Percentiles rank a stretch among this genome's conserved stretches.
phyloP scores from a whole-genome alignment of 208 protist genomes.

The Acanthamoeba rhysodes region DNA sequence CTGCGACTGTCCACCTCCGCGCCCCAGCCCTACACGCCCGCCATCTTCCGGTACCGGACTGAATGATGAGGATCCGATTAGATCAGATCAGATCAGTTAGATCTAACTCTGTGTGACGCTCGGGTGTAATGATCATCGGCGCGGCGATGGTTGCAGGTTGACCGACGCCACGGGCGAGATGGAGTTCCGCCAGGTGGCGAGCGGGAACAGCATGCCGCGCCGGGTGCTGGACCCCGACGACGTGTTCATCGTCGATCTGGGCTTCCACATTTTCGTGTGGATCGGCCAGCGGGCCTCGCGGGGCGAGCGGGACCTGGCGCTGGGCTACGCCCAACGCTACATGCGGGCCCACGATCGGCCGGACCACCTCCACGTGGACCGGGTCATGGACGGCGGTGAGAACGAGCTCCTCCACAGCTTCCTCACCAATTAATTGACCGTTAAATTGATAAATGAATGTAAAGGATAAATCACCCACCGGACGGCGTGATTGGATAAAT shows the following conservation, averaged over 20 bases:
- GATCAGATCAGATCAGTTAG: too few relatives aligned
- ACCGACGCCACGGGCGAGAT: background rate
- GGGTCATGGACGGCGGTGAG: slow-evolving; percentile 52
- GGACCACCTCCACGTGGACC: background rate
- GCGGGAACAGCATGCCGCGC: background rate
- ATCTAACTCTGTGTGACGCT: too few relatives aligned
- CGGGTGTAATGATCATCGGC: too few relatives aligned
- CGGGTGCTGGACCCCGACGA: background rate
- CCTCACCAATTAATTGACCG: background rate
- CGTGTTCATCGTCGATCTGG: slow-evolving; percentile 32
- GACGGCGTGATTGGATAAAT: too few relatives aligned
- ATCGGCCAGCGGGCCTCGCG: background rate
- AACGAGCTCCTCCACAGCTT: slow-evolving; percentile 1
- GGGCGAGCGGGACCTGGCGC: background rate
- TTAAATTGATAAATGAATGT: too few relatives aligned
- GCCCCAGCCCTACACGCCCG: background rate
- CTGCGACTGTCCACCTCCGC: background rate
- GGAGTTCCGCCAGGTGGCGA: background rate
- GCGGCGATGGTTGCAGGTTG: background rate
- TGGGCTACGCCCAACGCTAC: background rate
- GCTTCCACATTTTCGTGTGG: slow-evolving; percentile 49
- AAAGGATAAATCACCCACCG: too few relatives aligned
- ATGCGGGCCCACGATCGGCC: background rate
- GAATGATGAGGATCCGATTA: too few relatives aligned
- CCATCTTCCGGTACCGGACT: slow-evolving; percentile 1